phyloP scores from a whole-genome alignment of 768 basidiomycete species.

The Termitomyces sp. region DNA sequence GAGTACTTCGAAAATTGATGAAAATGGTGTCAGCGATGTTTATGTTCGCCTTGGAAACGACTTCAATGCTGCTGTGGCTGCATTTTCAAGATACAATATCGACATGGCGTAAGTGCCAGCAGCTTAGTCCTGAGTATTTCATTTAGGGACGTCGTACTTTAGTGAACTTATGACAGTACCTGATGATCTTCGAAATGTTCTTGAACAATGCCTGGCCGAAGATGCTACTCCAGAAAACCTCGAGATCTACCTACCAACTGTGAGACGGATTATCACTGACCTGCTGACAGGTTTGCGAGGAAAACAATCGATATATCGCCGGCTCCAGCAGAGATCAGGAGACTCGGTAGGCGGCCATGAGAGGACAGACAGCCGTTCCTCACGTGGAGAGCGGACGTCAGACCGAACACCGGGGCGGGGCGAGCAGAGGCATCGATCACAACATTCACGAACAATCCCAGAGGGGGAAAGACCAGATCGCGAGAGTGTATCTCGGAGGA shows the following conservation, averaged over 20 bases:
- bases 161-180: constrained; percentile 89
- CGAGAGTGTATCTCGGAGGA: constrained; percentile 31
- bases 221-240: constrained; percentile 83
- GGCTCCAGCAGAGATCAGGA: constrained; percentile 52
- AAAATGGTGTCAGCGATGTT: constrained; percentile 87
- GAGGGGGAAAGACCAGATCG: constrained; percentile 36
- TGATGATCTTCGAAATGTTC: constrained; percentile 78
- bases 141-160: constrained; percentile 4
- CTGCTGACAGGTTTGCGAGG: constrained; percentile 89
- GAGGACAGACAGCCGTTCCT: constrained; percentile 53
- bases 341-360: constrained; percentile 34
- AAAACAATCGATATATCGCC: constrained; percentile 87
- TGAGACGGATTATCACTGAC: constrained; percentile 88
- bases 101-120: constrained; percentile 74
- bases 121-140: constrained; percentile 3
- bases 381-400: constrained; percentile 39
- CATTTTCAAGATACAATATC: constrained; percentile 81
- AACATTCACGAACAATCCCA: constrained; percentile 34
- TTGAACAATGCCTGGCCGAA: constrained; percentile 89
- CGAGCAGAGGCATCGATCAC: constrained; percentile 42
- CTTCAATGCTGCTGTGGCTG: constrained; percentile 89
- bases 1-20: constrained; percentile 68
- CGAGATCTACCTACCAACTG: constrained; percentile 83
- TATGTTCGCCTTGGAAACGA: constrained; percentile 97
- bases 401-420: constrained; percentile 21